These are phyloP conservation scores for Elsinoe australis DNA, from an alignment of 2,329 filamentous ascomycete species.

Conservation along the genomic window DNA sequence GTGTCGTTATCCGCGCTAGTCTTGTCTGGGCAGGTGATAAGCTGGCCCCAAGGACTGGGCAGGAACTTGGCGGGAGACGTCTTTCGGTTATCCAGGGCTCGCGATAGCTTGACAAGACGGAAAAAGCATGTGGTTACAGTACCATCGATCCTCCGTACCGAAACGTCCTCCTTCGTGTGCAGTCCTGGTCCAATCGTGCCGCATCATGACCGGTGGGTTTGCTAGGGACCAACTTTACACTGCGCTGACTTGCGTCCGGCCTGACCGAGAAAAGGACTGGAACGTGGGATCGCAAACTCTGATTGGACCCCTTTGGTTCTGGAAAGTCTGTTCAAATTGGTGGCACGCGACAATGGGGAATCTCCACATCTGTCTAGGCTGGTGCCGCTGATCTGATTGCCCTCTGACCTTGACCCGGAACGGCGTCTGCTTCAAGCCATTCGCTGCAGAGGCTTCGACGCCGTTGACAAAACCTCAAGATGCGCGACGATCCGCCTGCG, in stretches of 20 bases:
- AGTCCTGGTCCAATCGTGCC: not conserved
- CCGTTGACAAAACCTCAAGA: too few species aligned
- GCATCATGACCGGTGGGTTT: slow-evolving; percentile 8
- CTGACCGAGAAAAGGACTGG: slow-evolving; percentile 5
- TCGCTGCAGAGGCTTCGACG: too few species aligned
- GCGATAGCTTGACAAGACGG: not conserved
- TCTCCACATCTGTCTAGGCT: slow-evolving; percentile 3
- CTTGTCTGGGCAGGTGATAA: not conserved
- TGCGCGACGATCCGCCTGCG: too few species aligned
- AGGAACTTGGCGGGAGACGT: slow-evolving; percentile 10
- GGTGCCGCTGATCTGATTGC: not conserved
- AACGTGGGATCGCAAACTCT: not conserved
- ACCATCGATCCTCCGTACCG: slow-evolving; percentile 2
- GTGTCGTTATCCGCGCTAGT: not conserved
- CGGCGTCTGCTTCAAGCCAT: too few species aligned
- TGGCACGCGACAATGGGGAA: slow-evolving; percentile 11
- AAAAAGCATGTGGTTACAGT: slow-evolving; percentile 15
- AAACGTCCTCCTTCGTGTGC: slow-evolving; percentile 8
- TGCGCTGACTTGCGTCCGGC: not conserved
- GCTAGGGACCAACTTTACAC: not conserved
- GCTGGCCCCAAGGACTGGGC: slow-evolving; percentile 5
- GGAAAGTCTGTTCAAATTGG: not conserved
- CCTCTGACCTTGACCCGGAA: too few species aligned
- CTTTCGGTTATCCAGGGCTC: slow-evolving; percentile 11
- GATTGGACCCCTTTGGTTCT: slow-evolving; percentile 10